A percentile compares a stretch with the other conserved stretches of the same genome.
These are phyloP conservation scores for Wickerhamiella kurtzmanii DNA, from an alignment of 805 yeast genomes.

Conservation along the genomic window DNA sequence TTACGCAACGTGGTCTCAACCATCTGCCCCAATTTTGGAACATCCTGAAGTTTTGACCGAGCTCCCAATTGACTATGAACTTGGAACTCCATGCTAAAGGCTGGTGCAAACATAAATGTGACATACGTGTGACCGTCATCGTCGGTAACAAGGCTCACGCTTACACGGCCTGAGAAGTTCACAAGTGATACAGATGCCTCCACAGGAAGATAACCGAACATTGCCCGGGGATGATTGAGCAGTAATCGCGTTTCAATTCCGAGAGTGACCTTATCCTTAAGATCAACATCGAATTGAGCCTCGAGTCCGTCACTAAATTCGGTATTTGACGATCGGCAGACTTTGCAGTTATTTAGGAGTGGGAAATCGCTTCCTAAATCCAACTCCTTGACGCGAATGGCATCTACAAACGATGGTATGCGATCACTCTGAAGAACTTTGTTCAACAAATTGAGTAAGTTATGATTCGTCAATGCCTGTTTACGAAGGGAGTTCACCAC, in stretches of 20 bases:
- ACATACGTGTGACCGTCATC: conserved; percentile 41
- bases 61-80: conserved; percentile 87
- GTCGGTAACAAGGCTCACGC: conserved; percentile 40
- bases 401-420: conserved; percentile 69
- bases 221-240: conserved; percentile 65
- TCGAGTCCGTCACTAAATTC: conserved; percentile 33
- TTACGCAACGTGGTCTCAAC: conserved; percentile 69
- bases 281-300: conserved; percentile 77
- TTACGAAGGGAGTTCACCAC: conserved; percentile 71
- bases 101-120: conserved; percentile 84
- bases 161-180: conserved; percentile 77
- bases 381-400: conserved; percentile 67
- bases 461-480: conserved; percentile 79
- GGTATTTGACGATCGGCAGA: conserved; percentile 24
- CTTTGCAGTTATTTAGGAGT: conserved; percentile 83
- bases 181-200: conserved; percentile 76
- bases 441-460: conserved; percentile 66
- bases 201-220: conserved; percentile 79
- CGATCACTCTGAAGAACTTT: conserved; percentile 46
- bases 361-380: conserved; percentile 94
- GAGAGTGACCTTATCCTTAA: conserved; percentile 66
- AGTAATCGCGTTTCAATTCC: conserved; percentile 68
- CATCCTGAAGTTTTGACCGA: conserved; percentile 77
- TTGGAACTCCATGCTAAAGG: conserved; percentile 76
- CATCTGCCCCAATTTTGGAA: conserved; percentile 78